Percentiles rank a stretch among this genome's conserved stretches.
These are phyloP conservation scores for Boechera retrofracta DNA, from an alignment of 345 rosid species.

Conservation along the genomic window DNA sequence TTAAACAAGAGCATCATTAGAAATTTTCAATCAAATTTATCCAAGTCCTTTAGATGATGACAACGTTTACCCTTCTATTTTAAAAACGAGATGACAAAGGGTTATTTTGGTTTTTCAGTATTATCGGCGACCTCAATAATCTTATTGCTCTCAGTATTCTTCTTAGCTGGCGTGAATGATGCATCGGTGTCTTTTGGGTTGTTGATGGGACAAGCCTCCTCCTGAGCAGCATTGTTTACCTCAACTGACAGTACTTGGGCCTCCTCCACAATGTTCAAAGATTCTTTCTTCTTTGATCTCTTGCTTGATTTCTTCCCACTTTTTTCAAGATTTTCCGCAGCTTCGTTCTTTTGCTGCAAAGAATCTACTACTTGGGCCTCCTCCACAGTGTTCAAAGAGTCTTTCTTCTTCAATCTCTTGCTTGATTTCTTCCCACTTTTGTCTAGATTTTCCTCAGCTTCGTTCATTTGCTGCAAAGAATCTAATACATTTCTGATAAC, in stretches of 20 bases:
- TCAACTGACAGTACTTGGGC: slow-evolving; percentile 34
- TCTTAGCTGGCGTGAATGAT: slow-evolving; percentile 34
- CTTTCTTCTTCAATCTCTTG: too few relatives aligned
- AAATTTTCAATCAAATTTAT: neutral
- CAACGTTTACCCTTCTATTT: too few relatives aligned
- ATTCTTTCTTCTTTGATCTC: slow-evolving; percentile 52
- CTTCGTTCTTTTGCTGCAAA: slow-evolving; percentile 44
- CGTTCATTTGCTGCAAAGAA: slow-evolving; percentile 48
- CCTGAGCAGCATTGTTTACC: slow-evolving; percentile 40
- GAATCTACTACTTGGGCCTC: slow-evolving; percentile 48
- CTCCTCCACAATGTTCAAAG: slow-evolving; percentile 33
- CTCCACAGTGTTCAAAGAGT: too few relatives aligned
- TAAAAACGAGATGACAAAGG: too few relatives aligned
- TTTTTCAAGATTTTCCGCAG: slow-evolving; percentile 37
- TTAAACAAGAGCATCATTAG: slow-evolving; percentile 5
- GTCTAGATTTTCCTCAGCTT: neutral
- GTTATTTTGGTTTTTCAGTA: neutral
- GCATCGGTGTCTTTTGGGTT: slow-evolving; percentile 36
- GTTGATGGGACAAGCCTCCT: slow-evolving; percentile 35
- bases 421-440: neutral
- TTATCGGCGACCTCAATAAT: neutral
- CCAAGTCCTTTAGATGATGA: neutral
- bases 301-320: slow-evolving; percentile 47
- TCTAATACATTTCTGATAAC: slow-evolving; percentile 56
- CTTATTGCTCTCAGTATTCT: slow-evolving; percentile 27